phyloP scores from a whole-genome alignment of 2,329 filamentous ascomycete species.

The Pseudogymnoascus verrucosus region DNA sequence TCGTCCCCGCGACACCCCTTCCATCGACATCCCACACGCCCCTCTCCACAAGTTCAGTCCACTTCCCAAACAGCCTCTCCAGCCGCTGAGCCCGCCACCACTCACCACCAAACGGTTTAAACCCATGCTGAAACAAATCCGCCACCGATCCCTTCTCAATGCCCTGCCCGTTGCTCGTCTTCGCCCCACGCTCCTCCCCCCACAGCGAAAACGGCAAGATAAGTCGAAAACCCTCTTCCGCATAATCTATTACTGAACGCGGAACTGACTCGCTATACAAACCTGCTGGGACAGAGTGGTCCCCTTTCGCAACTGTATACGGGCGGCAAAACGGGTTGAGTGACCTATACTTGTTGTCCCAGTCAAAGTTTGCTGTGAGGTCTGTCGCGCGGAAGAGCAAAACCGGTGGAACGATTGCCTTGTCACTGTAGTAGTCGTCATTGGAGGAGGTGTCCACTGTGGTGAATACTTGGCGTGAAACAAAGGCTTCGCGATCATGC shows the following conservation, averaged over 20 bases:
- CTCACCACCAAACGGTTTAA: conserved; percentile 12
- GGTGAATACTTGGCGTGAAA: neutral
- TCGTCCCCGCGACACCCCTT: conserved; percentile 9
- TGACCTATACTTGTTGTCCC: neutral
- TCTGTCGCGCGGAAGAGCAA: neutral
- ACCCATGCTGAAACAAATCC: conserved; percentile 13
- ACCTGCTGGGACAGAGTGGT: conserved; percentile 10
- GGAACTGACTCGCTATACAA: conserved; percentile 9
- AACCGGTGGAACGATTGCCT: neutral
- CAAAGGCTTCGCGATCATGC: neutral
- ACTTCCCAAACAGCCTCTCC: conserved; percentile 12
- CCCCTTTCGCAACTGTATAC: neutral
- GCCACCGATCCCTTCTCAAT: conserved; percentile 11
- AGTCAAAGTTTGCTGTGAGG: neutral
- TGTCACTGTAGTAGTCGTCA: neutral
- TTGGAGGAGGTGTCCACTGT: neutral
- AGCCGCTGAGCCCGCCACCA: conserved; percentile 10
- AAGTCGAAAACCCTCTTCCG: conserved; percentile 12
- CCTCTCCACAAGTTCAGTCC: conserved; percentile 12
- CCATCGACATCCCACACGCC: conserved; percentile 12
- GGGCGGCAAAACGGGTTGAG: neutral
- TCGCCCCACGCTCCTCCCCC: neutral
- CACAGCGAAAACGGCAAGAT: conserved; percentile 10
- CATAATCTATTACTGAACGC: neutral
- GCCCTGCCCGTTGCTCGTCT: conserved; percentile 8